phyloP scores from a whole-genome alignment of 2,329 filamentous ascomycete species.

The Calonectria hongkongensis region DNA sequence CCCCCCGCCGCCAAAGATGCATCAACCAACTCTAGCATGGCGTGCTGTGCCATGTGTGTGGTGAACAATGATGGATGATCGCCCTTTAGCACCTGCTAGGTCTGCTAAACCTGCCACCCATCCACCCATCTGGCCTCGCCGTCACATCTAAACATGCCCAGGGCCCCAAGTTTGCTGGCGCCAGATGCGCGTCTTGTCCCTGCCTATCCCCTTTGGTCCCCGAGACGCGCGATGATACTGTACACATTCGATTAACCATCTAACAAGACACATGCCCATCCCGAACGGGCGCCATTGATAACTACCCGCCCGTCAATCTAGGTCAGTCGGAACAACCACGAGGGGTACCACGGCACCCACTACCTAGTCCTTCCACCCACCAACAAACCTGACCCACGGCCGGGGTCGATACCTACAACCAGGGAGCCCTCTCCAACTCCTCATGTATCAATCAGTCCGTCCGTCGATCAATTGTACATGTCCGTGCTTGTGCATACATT shows the following conservation, averaged over 20 bases:
- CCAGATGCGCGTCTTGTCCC: conserved; percentile 52
- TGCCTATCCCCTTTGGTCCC: conserved; percentile 22
- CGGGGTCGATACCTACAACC: neutral
- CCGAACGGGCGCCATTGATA: conserved; percentile 32
- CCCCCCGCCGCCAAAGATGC: conserved; percentile 47
- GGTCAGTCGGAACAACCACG: conserved; percentile 40
- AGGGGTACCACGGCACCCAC: conserved; percentile 32
- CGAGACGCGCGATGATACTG: neutral
- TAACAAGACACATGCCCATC: conserved; percentile 27
- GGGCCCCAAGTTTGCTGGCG: conserved; percentile 42
- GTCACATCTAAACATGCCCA: conserved; percentile 26
- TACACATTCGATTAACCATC: conserved; percentile 14
- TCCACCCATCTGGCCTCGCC: conserved; percentile 15
- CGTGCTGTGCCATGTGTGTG: conserved; percentile 8
- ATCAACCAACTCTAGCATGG: conserved; percentile 36
- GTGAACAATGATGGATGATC: conserved; percentile 38
- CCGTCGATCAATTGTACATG: conserved; percentile 24
- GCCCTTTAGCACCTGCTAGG: conserved; percentile 39
- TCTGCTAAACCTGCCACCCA: conserved; percentile 19
- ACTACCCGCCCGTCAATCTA: conserved; percentile 39
- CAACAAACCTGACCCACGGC: conserved; percentile 39
- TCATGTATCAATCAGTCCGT: neutral
- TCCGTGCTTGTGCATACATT: neutral
- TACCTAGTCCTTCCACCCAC: conserved; percentile 25
- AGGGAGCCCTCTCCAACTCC: conserved; percentile 19